These are phyloP conservation scores for Ilyonectria sp. DNA, from an alignment of 2,329 filamentous ascomycete genomes.

Conservation along the genomic window DNA sequence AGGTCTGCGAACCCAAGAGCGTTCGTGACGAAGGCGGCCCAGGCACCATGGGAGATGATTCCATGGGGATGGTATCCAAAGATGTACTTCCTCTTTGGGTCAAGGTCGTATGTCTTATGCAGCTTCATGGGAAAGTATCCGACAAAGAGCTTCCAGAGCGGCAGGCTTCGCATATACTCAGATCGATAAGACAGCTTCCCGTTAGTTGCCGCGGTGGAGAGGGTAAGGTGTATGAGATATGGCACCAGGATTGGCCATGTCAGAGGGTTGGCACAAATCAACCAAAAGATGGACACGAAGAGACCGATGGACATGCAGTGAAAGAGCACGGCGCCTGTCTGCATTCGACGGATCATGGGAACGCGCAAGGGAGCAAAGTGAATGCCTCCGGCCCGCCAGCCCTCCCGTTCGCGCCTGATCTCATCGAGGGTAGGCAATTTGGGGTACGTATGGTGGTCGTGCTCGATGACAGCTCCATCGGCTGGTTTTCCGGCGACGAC, in stretches of 20 bases:
- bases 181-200: slow-evolving; percentile 83
- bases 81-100: slow-evolving; percentile 91
- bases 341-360: slow-evolving; percentile 78
- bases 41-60: slow-evolving; percentile 97
- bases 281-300: slow-evolving; percentile 86
- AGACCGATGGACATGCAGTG: slow-evolving; percentile 81
- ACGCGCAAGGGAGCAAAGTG: slow-evolving; percentile 87
- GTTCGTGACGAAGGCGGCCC: slow-evolving; percentile 91
- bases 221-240: slow-evolving; percentile 87
- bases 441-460: slow-evolving; percentile 47
- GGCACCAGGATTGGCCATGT: slow-evolving; percentile 84
- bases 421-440: slow-evolving; percentile 42
- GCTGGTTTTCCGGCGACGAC: slow-evolving; percentile 33
- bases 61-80: slow-evolving; percentile 98
- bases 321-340: slow-evolving; percentile 83
- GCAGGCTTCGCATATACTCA: slow-evolving; percentile 79
- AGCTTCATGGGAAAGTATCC: slow-evolving; percentile 92
- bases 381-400: slow-evolving; percentile 69
- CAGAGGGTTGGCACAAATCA: slow-evolving; percentile 91
- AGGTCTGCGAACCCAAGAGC: slow-evolving; percentile 88
- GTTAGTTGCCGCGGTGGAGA: slow-evolving; percentile 83
- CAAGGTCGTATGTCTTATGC: slow-evolving; percentile 86
- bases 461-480: slow-evolving; percentile 22
- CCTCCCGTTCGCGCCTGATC: slow-evolving; percentile 47
- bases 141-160: slow-evolving; percentile 90